phyloP scores from a whole-genome alignment of 805 yeast species.

The Starmera dryadoides region DNA sequence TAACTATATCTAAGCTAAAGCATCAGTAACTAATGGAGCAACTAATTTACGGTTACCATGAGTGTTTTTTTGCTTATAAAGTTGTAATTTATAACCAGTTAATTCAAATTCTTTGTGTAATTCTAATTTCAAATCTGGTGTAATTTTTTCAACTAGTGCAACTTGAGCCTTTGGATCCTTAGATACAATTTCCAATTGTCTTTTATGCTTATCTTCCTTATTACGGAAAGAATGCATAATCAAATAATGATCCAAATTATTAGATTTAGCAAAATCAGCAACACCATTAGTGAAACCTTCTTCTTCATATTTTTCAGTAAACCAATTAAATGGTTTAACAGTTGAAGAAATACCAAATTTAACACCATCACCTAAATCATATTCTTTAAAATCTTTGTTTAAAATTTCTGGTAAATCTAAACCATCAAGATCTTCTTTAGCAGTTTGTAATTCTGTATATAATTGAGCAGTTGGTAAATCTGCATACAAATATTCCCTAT shows the following conservation, averaged over 20 bases:
- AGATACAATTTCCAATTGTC: constrained; percentile 35
- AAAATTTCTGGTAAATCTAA: constrained; percentile 55
- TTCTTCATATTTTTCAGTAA: constrained; percentile 20
- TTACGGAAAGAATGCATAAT: constrained; percentile 41
- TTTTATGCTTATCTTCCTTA: constrained; percentile 23
- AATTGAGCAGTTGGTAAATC: constrained; percentile 5
- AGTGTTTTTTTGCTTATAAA: constrained; percentile 2
- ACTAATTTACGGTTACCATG: constrained; percentile 5
- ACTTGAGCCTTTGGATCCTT: background rate
- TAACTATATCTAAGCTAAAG: no score
- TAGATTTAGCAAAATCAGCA: constrained; percentile 19
- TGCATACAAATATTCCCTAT: constrained; percentile 16
- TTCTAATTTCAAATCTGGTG: background rate
- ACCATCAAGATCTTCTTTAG: constrained; percentile 60
- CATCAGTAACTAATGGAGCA: constrained; percentile 1
- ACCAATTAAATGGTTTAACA: constrained; percentile 49
- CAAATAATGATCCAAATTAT: constrained; percentile 30
- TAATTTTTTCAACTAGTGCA: no score
- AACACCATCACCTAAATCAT: constrained; percentile 29
- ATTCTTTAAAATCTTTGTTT: constrained; percentile 80
- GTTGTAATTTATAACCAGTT: background rate
- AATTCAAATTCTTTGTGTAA: background rate
- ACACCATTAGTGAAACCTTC: constrained; percentile 7
- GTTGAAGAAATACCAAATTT: constrained; percentile 72
- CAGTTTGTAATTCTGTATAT: constrained; percentile 30